A percentile compares a stretch with the other conserved stretches of the same genome.
phyloP scores from a whole-genome alignment of 441 rosid species.

The California macrophylla region DNA sequence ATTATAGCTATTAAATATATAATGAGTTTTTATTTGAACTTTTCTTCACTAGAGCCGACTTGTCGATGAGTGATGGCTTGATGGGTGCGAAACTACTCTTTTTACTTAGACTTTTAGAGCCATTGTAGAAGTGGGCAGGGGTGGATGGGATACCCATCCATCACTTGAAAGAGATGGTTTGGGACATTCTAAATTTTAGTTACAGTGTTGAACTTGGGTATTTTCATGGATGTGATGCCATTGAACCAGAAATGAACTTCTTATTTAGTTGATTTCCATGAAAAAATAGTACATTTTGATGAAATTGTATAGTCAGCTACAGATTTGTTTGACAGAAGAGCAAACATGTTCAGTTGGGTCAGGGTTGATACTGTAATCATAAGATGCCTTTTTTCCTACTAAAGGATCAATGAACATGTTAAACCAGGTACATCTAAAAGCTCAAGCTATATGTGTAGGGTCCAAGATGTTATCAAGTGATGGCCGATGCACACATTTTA shows the following conservation, averaged over 20 bases:
- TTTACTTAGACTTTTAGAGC: not conserved
- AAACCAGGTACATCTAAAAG: not conserved
- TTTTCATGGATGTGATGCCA: not conserved
- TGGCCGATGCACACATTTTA: no score
- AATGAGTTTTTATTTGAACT: not conserved
- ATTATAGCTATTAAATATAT: not conserved
- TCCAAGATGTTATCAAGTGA: not conserved
- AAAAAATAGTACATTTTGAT: not conserved
- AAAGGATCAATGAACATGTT: not conserved
- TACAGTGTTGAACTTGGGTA: not conserved
- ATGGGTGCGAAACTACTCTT: not conserved
- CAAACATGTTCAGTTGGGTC: not conserved
- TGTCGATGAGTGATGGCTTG: not conserved
- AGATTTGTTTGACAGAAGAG: not conserved
- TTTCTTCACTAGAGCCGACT: not conserved
- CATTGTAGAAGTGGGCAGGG: not conserved
- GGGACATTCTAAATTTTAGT: not conserved
- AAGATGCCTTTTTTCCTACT: not conserved
- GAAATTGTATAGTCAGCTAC: not conserved
- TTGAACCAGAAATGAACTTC: not conserved
- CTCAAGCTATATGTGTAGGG: not conserved
- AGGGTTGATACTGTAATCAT: not conserved
- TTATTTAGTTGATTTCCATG: not conserved
- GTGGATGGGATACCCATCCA: not conserved
- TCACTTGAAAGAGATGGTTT: not conserved